phyloP scores from a whole-genome alignment of 192 early-diverging fungal genomes.

The Oehlia diaphana region DNA sequence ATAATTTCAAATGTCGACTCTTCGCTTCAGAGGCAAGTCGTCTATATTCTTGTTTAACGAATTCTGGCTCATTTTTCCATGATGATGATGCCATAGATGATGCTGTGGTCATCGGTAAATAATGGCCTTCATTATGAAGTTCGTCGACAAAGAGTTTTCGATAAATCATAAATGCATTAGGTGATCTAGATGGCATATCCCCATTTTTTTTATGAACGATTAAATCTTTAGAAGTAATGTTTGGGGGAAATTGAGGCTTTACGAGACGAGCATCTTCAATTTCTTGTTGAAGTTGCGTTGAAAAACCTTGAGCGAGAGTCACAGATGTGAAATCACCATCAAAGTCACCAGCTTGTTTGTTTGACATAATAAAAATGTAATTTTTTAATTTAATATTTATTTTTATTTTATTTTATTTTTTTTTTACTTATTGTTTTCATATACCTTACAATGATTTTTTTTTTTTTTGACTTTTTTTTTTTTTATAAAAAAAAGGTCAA shows the following conservation, averaged over 20 bases:
- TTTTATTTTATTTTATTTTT: not conserved
- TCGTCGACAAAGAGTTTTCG: not conserved
- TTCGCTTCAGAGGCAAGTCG: conserved; percentile 12
- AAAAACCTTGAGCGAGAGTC: not conserved
- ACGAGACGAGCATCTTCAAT: not conserved
- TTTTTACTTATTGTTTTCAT: not conserved
- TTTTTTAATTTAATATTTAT: not conserved
- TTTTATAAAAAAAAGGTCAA: not conserved
- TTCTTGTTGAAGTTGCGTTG: not conserved
- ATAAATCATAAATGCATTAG: conserved; percentile 18
- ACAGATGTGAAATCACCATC: not conserved
- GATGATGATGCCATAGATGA: conserved; percentile 10
- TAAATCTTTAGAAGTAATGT: not conserved
- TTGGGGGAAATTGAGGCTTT: conserved; percentile 1
- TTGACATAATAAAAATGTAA: not conserved
- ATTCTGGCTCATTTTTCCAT: not conserved
- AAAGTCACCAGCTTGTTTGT: not conserved
- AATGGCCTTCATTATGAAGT: not conserved
- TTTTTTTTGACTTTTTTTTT: not conserved
- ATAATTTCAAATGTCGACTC: not conserved
- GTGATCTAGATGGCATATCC: conserved; percentile 2
- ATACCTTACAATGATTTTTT: too few relatives aligned
- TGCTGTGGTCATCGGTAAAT: conserved; percentile 5
- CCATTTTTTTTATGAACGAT: conserved; percentile 6
- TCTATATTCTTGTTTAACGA: conserved; percentile 12